Evolutionary conservation across 345 rosid species (phyloP).

Genomic region (Murraya koenigii): DNA sequence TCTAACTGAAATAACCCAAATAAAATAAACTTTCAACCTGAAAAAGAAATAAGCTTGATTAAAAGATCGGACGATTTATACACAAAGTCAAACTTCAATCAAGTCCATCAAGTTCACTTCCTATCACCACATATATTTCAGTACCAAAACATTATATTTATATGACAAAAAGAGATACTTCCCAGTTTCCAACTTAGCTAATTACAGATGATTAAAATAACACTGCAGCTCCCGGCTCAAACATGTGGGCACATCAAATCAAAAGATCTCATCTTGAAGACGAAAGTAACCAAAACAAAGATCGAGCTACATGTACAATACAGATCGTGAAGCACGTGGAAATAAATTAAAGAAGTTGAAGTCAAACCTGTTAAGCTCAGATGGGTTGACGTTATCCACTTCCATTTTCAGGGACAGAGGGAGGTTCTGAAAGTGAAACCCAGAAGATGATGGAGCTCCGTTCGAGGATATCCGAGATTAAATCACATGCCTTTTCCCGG

Average conservation of each 20-base stretch:
- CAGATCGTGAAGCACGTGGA: neutral
- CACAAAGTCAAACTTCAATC: neutral
- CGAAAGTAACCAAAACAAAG: neutral
- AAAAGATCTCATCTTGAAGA: neutral
- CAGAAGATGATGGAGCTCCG: neutral
- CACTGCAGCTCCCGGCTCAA: neutral
- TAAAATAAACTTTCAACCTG: neutral
- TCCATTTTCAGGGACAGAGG: conserved; percentile 30
- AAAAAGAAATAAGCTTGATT: neutral
- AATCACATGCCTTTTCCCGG: neutral
- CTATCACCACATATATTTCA: neutral
- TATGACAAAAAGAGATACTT: neutral
- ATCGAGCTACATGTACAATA: neutral
- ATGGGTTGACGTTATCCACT: conserved; percentile 23
- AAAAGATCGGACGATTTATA: neutral
- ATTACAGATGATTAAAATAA: neutral
- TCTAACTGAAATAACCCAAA: neutral
- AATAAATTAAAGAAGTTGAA: conserved; percentile 10
- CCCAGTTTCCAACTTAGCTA: neutral
- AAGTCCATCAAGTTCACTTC: neutral
- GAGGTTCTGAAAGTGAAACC: neutral
- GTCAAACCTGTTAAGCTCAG: conserved; percentile 39
- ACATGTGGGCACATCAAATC: neutral
- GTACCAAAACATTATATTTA: neutral
- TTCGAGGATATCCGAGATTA: conserved; percentile 15